Base-by-base conservation (phyloP, 768 basidiomycete species). In the Mycena vulgaris region DNA sequence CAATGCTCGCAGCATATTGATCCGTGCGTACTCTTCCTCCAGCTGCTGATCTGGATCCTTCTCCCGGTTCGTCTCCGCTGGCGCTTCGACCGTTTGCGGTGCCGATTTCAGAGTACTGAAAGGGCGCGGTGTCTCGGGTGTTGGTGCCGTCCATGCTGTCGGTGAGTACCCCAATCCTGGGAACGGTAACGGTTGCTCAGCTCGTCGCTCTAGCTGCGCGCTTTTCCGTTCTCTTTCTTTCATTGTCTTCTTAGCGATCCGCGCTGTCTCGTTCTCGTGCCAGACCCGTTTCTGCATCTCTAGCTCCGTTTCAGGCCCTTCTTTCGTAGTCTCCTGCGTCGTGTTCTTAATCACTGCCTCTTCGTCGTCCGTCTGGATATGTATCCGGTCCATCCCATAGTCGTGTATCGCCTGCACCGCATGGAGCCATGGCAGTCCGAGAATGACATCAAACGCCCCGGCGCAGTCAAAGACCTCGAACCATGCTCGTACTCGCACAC, bases 81-180 rank as follows among this genome's bases (percentile, higher is more conserved):
- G 5, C 40, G 23, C 28, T 28, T n/a, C 28, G 9, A 13, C 47
- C 28, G 6, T 13, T 14, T n/a, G 2, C n/a, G 23, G 47, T 37
- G 42, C 42, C 21, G 42, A 19, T 19, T 33, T 16, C 11, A 8
- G 0, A 0, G 31, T 39, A 49, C n/a, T n/a, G n/a, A 63, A 57
- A 1, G 61, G 53, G 19, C 62, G 60, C 0, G 68, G 68, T 9
- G 19, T 4, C 1, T 8, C 37, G 2, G 45, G 35, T 19, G 52
- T 49, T 1, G 53, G 68, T 0, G 51, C 55, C 16, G 27, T 37
- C 3, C 45, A 0, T 3, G 21, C 31, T 0, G 60, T 21, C 25
- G 68, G 68, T 69, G 61, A 63, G 68, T 69, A 35, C 19, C 68
- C 68, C 3, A 69, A 48, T 16, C 68, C 68, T 1, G 61, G 68